A percentile compares a stretch with the other conserved stretches of the same genome.
These are phyloP conservation scores for Arctium lappa DNA, from an alignment of 129 eudicot species.

Conservation along the genomic window DNA sequence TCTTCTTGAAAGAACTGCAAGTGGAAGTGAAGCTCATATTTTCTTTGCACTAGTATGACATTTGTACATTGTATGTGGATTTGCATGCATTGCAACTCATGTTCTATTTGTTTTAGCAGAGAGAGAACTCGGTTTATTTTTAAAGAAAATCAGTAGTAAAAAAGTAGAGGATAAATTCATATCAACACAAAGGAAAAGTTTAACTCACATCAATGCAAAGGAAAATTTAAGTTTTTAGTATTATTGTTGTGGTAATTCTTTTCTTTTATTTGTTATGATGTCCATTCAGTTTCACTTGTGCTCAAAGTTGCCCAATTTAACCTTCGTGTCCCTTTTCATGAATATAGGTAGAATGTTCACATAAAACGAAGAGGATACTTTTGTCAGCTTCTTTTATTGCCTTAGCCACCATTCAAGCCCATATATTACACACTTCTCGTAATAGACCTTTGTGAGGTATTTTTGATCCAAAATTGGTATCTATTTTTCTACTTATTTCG, in stretches of 20 bases:
- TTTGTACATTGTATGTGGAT: too few relatives aligned
- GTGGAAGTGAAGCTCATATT: too few relatives aligned
- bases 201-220: too few relatives aligned
- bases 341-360: neutral
- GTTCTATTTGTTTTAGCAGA: neutral
- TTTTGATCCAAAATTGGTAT: neutral
- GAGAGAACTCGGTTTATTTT: neutral
- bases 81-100: neutral
- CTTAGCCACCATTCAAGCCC: too few relatives aligned
- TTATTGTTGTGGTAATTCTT: neutral
- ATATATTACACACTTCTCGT: too few relatives aligned
- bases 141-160: neutral
- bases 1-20: too few relatives aligned
- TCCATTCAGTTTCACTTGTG: neutral
- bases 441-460: conserved; percentile 52
- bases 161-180: neutral
- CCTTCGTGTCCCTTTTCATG: too few relatives aligned
- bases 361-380: too few relatives aligned
- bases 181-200: too few relatives aligned
- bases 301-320: too few relatives aligned
- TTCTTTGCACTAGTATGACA: neutral
- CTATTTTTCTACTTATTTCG: neutral
- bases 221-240: neutral
- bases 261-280: neutral
- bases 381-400: too few relatives aligned